Evolutionary conservation across 306 rosid genomes (phyloP).

Genomic region (Sphenostylis stenocarpa): DNA sequence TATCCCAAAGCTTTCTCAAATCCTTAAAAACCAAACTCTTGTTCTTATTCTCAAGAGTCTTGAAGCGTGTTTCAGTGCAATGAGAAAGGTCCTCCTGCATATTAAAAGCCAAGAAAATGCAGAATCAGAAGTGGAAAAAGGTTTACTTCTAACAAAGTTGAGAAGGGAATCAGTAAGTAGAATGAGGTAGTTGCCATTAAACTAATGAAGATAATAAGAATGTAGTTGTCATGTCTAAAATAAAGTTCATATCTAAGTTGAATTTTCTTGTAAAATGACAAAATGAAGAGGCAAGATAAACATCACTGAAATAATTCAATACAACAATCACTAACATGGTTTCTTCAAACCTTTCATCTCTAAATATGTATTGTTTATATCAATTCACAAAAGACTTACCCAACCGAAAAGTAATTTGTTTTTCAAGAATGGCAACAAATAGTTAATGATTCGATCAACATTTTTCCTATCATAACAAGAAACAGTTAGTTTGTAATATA

Average conservation of each 20-base stretch:
- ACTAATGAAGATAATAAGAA: neutral
- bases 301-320: neutral
- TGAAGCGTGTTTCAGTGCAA: constrained; percentile 57
- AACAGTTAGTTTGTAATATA: neutral
- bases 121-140: neutral
- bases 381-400: constrained; percentile 54
- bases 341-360: neutral
- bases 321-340: neutral
- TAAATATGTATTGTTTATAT: neutral
- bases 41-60: constrained; percentile 59
- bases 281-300: neutral
- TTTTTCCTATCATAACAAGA: constrained; percentile 52
- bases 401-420: constrained; percentile 67
- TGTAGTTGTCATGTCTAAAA: neutral
- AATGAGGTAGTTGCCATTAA: neutral
- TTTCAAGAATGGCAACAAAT: constrained; percentile 64
- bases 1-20: constrained; percentile 73
- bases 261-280: neutral
- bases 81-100: constrained; percentile 74
- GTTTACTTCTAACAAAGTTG: neutral
- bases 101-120: neutral
- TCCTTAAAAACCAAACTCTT: constrained; percentile 71
- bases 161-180: neutral
- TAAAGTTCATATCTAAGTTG: neutral
- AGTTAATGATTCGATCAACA: constrained; percentile 42